Base-by-base conservation (phyloP, 192 early-diverging fungal genomes). In the Entomortierella lignicola region DNA sequence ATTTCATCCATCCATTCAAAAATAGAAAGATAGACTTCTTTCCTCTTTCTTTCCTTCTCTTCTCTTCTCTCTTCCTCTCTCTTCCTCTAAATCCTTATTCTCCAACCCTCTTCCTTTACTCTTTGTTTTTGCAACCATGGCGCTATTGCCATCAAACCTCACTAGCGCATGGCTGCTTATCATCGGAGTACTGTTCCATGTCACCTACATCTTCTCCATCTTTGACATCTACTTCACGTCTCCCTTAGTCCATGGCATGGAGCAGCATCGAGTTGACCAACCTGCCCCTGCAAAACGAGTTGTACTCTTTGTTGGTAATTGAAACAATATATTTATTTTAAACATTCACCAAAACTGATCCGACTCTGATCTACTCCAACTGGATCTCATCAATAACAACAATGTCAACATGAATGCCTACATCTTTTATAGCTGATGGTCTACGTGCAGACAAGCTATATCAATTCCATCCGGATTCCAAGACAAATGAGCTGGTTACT, bases 151-250 rank as follows among this genome's bases (percentile, higher is more conserved):
- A 52, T 66, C 75, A 8, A 69, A 54, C 48, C 68, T 79, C 62
- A 79, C 75, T 25, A 79, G 75, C 47, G 63, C 75, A 70, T 79
- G 56, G 75, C 82, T 93, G 54, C 85, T 97, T 83, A 80, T 94
- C 60, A 81, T 95, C 55, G 94, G 96, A 25, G 90, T 97, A 54
- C 70, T 96, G 50, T 98, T 98, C 85, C 97, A 98, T 85, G 71
- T 96, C 37, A 84, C 94, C 43, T 98, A 98, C 81, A 85, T 95
- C 56, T 85, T 85, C 82, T 94, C 92, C 79, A 98, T 98, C 60
- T 98, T 98, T 71, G 97, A 98, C 86, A 97, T 98, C 81, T 98
- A 98, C 85, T 98, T 98, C 82, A 93, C 93, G n/a, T 97, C 97
- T 20, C 97, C 97, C 55, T 84, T 98, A 17, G 95, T 98, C 42